A percentile compares a stretch with the other conserved stretches of the same genome.
phyloP scores from a whole-genome alignment of 2,329 filamentous ascomycete genomes.

The Coniochaeta sp. region DNA sequence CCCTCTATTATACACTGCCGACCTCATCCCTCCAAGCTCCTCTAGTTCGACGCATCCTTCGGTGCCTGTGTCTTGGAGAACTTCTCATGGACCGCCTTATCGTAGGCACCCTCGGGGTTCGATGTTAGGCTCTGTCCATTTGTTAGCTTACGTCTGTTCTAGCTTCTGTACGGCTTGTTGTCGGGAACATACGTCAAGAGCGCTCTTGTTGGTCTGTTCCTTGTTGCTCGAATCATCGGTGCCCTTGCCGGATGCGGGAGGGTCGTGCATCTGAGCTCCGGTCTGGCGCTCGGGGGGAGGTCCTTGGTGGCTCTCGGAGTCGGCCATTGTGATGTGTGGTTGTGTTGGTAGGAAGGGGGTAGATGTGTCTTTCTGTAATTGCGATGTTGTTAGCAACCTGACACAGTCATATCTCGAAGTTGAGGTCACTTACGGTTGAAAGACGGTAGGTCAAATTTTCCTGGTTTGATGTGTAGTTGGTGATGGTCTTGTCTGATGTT shows the following conservation, averaged over 20 bases:
- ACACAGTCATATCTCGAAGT: too few species aligned
- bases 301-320: conserved; percentile 62
- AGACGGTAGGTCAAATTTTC: background rate
- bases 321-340: conserved; percentile 46
- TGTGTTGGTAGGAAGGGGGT: background rate
- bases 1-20: background rate
- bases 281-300: conserved; percentile 64
- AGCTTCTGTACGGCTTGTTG: too few species aligned
- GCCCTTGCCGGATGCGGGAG: conserved; percentile 51
- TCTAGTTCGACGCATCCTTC: background rate
- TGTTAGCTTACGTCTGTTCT: background rate
- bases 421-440: background rate
- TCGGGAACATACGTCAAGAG: conserved; percentile 36
- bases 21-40: background rate
- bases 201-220: conserved; percentile 41
- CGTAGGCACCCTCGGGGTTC: background rate
- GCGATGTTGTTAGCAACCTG: background rate
- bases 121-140: background rate
- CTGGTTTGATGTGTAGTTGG: background rate
- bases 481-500: too few species aligned
- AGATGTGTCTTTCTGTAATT: background rate
- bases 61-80: conserved; percentile 2
- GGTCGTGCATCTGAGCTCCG: conserved; percentile 54
- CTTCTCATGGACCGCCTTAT: background rate
- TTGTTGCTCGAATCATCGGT: conserved; percentile 49